Conservation (phyloP, 768 basidiomycete genomes). For the Pisolithus albus region DNA sequence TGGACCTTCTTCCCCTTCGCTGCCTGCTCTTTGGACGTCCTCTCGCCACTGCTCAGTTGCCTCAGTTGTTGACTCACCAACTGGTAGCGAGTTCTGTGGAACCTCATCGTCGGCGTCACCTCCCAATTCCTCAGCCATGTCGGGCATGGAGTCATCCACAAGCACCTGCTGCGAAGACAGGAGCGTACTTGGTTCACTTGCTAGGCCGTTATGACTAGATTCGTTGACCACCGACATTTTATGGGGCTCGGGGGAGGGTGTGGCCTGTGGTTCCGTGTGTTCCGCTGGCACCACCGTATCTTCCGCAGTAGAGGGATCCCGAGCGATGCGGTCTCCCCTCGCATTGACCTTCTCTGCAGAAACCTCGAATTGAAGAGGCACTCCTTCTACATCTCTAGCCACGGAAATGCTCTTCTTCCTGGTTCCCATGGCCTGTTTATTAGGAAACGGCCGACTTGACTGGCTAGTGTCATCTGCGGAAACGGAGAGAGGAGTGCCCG, state of each 20-base stretch:
- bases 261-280: neutral
- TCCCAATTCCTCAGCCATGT: conserved; percentile 12
- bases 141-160: neutral
- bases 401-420: conserved; percentile 34
- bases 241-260: neutral
- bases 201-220: too few relatives aligned
- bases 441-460: conserved; percentile 22
- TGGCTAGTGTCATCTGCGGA: conserved; percentile 4
- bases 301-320: neutral
- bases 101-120: neutral
- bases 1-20: conserved; percentile 41
- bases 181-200: too few relatives aligned
- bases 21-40: conserved; percentile 34
- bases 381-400: conserved; percentile 22
- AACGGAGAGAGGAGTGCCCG: conserved; percentile 1
- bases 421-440: conserved; percentile 27
- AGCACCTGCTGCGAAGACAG: too few relatives aligned
- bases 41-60: conserved; percentile 47
- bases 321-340: neutral
- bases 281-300: neutral
- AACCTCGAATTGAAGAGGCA: conserved; percentile 30
- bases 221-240: too few relatives aligned
- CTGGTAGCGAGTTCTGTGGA: neutral
- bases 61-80: conserved; percentile 2
- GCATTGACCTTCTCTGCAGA: neutral